Evolutionary conservation across 2,329 filamentous ascomycete genomes (phyloP).

Genomic region (Beauveria brongniartii): DNA sequence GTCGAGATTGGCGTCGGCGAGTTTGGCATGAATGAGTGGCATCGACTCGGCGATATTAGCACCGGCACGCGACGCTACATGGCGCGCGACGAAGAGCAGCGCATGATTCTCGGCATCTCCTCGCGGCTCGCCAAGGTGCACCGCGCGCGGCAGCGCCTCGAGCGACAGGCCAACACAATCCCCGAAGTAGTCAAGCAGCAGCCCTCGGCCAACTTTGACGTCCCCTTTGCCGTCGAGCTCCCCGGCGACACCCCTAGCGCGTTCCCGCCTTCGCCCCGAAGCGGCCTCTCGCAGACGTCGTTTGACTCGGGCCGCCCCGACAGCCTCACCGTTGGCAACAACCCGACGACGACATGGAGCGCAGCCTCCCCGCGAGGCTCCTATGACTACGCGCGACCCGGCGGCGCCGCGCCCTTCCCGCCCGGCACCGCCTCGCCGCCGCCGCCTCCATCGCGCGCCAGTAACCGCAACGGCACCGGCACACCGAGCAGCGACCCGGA

Average conservation of each 20-base stretch:
- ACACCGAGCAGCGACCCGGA: constrained; percentile 41
- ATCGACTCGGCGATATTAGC: constrained; percentile 87
- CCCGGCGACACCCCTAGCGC: constrained; percentile 43
- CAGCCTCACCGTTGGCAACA: constrained; percentile 32
- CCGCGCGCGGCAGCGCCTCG: constrained; percentile 62
- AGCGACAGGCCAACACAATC: constrained; percentile 35
- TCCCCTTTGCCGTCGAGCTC: constrained; percentile 49
- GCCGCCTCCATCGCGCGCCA: constrained; percentile 10
- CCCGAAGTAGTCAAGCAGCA: constrained; percentile 37
- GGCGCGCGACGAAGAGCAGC: constrained; percentile 61
- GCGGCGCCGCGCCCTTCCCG: constrained; percentile 22
- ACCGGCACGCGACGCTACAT: constrained; percentile 85
- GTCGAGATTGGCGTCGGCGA: constrained; percentile 94
- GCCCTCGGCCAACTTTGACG: constrained; percentile 28
- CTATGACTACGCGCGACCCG: constrained; percentile 35
- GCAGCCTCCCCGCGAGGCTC: constrained; percentile 43
- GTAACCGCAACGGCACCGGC: constrained; percentile 24
- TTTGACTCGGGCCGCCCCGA: constrained; percentile 48
- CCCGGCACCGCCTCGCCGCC: constrained; percentile 18
- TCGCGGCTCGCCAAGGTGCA: constrained; percentile 78
- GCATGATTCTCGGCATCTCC: constrained; percentile 67
- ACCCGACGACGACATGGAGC: constrained; percentile 18
- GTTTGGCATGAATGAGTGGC: constrained; percentile 99
- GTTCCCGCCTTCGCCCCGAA: constrained; percentile 29
- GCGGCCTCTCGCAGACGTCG: constrained; percentile 39